A percentile compares a stretch with the other conserved stretches of the same genome.
phyloP scores from a whole-genome alignment of 345 rosid species.

The Arabis alpina region DNA sequence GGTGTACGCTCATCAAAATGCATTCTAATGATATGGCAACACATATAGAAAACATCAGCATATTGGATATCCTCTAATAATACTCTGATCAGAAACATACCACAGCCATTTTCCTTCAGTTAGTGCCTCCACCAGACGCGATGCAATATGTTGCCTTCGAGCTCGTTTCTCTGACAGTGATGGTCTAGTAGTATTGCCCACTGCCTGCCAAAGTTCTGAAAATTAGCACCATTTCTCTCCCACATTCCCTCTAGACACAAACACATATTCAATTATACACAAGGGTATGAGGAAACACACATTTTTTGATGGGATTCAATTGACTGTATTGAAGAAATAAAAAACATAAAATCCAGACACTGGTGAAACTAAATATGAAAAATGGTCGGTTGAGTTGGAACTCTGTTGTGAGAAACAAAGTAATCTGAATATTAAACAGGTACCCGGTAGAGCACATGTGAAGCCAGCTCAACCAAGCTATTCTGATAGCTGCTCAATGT shows the following conservation, averaged over 20 bases:
- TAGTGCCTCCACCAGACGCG: slow-evolving; percentile 72
- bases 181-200: slow-evolving; percentile 52
- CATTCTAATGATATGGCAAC: slow-evolving; percentile 25
- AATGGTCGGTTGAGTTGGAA: slow-evolving; percentile 1
- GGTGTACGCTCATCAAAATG: slow-evolving; percentile 18
- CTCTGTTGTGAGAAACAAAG: slow-evolving; percentile 19
- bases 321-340: not conserved
- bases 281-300: slow-evolving; percentile 26
- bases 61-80: slow-evolving; percentile 13
- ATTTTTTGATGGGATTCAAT: slow-evolving; percentile 20
- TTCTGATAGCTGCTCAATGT: slow-evolving; percentile 61
- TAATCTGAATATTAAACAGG: slow-evolving; percentile 17
- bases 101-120: slow-evolving; percentile 87
- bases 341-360: slow-evolving; percentile 28
- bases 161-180: slow-evolving; percentile 62
- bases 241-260: slow-evolving; percentile 19
- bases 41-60: slow-evolving; percentile 14
- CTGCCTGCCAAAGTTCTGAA: slow-evolving; percentile 54
- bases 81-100: slow-evolving; percentile 49
- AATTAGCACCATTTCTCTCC: slow-evolving; percentile 28
- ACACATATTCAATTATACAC: slow-evolving; percentile 24
- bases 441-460: slow-evolving; percentile 79
- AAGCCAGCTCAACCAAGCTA: slow-evolving; percentile 80
- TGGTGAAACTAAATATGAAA: slow-evolving; percentile 11
- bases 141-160: slow-evolving; percentile 64